Conservation (phyloP, 805 yeast species). For the Clavispora vitiphila region DNA sequence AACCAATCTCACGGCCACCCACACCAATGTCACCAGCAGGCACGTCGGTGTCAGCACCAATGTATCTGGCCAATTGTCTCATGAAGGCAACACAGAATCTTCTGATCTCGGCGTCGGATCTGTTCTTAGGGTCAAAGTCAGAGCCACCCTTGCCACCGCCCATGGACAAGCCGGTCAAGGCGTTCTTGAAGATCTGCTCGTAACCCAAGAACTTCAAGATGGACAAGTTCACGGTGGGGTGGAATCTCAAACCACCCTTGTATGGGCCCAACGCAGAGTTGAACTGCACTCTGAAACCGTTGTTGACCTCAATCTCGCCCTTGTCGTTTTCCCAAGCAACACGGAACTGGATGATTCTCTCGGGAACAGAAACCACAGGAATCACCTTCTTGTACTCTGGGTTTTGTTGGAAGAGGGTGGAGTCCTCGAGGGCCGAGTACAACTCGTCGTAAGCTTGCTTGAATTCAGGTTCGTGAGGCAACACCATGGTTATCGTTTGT, state of each 20-base stretch:
- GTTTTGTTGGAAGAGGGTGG: conserved; percentile 80
- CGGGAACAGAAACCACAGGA: conserved; percentile 90
- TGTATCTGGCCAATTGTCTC: conserved; percentile 92
- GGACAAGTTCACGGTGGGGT: conserved; percentile 93
- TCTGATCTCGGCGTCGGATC: conserved; percentile 89
- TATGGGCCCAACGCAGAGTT: conserved; percentile 98
- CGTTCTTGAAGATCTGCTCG: conserved; percentile 98
- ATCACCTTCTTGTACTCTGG: conserved; percentile 88
- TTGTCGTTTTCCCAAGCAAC: conserved; percentile 97
- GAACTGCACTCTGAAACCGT: conserved; percentile 98
- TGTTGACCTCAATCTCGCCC: conserved; percentile 87
- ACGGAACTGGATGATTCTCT: conserved; percentile 94
- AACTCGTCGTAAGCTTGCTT: conserved; percentile 98
- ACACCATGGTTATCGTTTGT: too few relatives aligned
- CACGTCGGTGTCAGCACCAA: conserved; percentile 95
- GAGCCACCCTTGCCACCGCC: conserved; percentile 99
- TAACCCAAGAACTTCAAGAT: conserved; percentile 94
- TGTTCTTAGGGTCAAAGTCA: conserved; percentile 96
- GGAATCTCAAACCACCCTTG: conserved; percentile 98
- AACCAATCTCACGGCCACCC: conserved; percentile 95
- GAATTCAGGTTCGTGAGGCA: conserved; percentile 95
- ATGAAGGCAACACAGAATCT: conserved; percentile 94
- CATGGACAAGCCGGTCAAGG: conserved; percentile 93
- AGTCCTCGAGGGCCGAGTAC: conserved; percentile 80
- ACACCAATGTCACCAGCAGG: conserved; percentile 99